Evolutionary conservation across 805 yeast genomes (phyloP), one percentile per base, ranked within the genome.

Genomic region (Ogataea salicorniae): DNA sequence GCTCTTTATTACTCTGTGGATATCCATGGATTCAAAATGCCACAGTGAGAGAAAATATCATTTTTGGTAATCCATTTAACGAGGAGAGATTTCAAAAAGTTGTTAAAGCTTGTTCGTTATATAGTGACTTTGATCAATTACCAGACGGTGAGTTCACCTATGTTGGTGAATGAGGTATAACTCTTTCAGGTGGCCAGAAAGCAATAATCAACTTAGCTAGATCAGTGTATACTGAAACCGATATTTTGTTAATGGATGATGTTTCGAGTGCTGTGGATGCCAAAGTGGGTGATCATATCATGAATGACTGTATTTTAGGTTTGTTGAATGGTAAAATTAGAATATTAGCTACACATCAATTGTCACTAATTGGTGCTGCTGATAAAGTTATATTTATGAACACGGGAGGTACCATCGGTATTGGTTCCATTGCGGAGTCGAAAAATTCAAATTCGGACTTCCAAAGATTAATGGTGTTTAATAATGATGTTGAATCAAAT

Each of bases 201-300:
- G 91, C 95, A 0, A 76, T 95, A 63, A 76, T 87, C 45, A 79
- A 80, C 59, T 68, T 87, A 50, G 95, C 95, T 4, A 75, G 95
- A 61, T 84, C 92, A 2, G 88, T 85, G 2, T 87, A 87, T 37
- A 79, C 83, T 14, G 73, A 80, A 26, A 75, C 76, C 17, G 89
- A 84, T 58, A 81, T 86, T 22, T 74, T 83, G 37, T 64, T 87
- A 43, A 66, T 87, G 45, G 95, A 87, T 61, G 95, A 87, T 61
- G 89, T 87, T 15, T 72, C 87, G 48, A 80, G 87, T 68, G 95
- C 95, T 5, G 95, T 87, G 7, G 95, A 87, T 65, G 89, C 92
- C 33, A 81, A 87, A 58, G 95, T 87, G 40, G 95, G 94, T n/a
- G 78, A 77, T 47, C 90, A 84, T 58, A 84, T 87, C 42, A 78